Base-by-base conservation (phyloP, 2,329 filamentous ascomycete species). In the Lecanoromycetidae sp. region DNA sequence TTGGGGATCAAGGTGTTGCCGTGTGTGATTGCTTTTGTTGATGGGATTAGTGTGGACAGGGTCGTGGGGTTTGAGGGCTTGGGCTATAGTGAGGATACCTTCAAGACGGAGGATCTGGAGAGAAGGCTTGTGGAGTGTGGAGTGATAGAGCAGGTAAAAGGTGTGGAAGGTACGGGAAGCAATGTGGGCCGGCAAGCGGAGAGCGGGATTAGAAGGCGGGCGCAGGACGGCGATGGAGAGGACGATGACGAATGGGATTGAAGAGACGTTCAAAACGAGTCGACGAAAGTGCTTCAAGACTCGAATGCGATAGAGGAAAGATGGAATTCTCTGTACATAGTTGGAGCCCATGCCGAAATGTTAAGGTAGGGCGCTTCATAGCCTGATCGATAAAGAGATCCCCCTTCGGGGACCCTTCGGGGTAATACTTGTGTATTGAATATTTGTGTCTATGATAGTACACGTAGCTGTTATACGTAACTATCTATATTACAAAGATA, bases 231-330 rank as follows among this genome's bases (percentile, higher is more conserved):
- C 20, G 55, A 49, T 10, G 53, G 63, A 22, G 67, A 69, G 51
- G 64, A 65, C 22, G 67, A 69, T 52, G 65, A 66, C 46, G 67
- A 69, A 41, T 71, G 68, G 68, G 69, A 71, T 59, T 71, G 60
- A 53, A 27, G 26, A 2, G 3, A 23, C 27, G 19, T 23, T 12
- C 12, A 13, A 39, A 8, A 30, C 4, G 10, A n/a, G n/a, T n/a
- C n/a, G n/a, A n/a, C n/a, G n/a, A n/a, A n/a, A n/a, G n/a, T n/a
- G n/a, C n/a, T n/a, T n/a, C n/a, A 19, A 37, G 34, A 2, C 12
- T 5, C 15, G 34, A 12, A 22, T 15, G 33, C 33, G 9, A 19
- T 35, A 20, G 32, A 10, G 6, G n/a, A 19, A 34, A 17, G 32
- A 34, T n/a, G 32, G 7, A 15, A 15, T 6, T 3, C 7, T 17